A percentile compares a stretch with the other conserved stretches of the same genome.
These are phyloP conservation scores for Penicillium tannophilum DNA, from an alignment of 495 filamentous ascomycete species.

Conservation along the genomic window DNA sequence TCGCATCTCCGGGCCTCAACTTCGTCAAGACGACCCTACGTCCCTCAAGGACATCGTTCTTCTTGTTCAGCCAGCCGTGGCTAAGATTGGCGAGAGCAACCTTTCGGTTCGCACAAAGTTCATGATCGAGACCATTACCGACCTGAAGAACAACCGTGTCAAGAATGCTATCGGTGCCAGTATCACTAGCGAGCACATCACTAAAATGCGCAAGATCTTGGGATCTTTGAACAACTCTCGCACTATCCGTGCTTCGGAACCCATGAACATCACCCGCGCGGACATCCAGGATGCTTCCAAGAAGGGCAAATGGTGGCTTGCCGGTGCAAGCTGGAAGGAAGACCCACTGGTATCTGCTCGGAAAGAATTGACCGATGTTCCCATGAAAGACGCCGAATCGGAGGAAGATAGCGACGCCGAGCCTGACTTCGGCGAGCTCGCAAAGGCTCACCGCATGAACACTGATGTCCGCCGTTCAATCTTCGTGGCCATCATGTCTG, in stretches of 20 bases:
- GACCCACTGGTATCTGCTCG: slow-evolving; percentile 43
- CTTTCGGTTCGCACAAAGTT: slow-evolving; percentile 91
- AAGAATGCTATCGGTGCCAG: slow-evolving; percentile 69
- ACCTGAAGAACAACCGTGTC: slow-evolving; percentile 90
- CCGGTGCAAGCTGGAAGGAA: slow-evolving; percentile 85
- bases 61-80: slow-evolving; percentile 70
- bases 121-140: slow-evolving; percentile 96
- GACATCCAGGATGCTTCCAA: slow-evolving; percentile 82
- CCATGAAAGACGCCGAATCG: slow-evolving; percentile 13
- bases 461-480: slow-evolving; percentile 91
- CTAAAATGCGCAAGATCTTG: slow-evolving; percentile 79
- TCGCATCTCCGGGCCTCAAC: slow-evolving; percentile 73
- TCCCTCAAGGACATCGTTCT: slow-evolving; percentile 90
- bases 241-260: slow-evolving; percentile 71
- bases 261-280: slow-evolving; percentile 74
- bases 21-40: slow-evolving; percentile 87
- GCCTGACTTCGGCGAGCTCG: slow-evolving; percentile 71
- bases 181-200: slow-evolving; percentile 73
- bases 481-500: slow-evolving; percentile 88
- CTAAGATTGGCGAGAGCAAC: slow-evolving; percentile 63
- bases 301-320: slow-evolving; percentile 97
- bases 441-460: slow-evolving; percentile 88
- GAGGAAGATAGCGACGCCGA: slow-evolving; percentile 54
- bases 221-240: slow-evolving; percentile 68
- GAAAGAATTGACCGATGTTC: slow-evolving; percentile 32